Base-by-base conservation (phyloP, 805 yeast species). In the Candida andamanensis region DNA sequence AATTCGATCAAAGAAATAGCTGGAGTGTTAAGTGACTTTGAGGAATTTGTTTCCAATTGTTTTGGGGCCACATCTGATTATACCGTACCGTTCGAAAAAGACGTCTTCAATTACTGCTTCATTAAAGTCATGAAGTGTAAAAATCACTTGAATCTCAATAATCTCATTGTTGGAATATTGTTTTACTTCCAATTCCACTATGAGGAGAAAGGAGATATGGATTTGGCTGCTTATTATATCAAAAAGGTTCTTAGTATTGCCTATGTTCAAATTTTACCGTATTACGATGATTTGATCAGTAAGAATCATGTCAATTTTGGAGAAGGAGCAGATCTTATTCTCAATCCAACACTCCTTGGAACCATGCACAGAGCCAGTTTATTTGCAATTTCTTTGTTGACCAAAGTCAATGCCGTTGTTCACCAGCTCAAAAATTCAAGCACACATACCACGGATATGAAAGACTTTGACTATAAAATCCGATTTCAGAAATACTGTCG, bases 151-250 rank as follows among this genome's bases (percentile, higher is more conserved):
- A 47, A 50, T 35, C 38, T 57, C 23, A 44, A 44, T 21, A 50
- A 61, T n/a, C 51, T 63, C 13, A 32, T 42, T 4, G 28, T 52
- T 12, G 50, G 61, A 1, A 29, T 61, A 15, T 52, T 54, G 32
- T 51, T 44, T 22, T 64, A 60, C 29, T 32, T 75, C 3, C 56
- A 57, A 32, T 40, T 60, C n/a, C 62, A 64, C 38, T 72, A 64
- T 36, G 74, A 68, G 39, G 28, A 33, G 6, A 41, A 43, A 13
- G 35, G 42, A 0, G 47, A 61, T 15, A 17, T 41, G 1, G 50
- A 49, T 1, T 51, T 59, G 27, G 49, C 69, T 1, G 61, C 52
- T 35, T 56, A 54, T 29, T 64, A 57, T 37, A 33, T 63, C 23
- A 58, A 54, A 28, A 61, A 61, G 28, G 29, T 53, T 5, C 29